Conservation (phyloP, 2,329 filamentous ascomycete species). For the Colletotrichum sp. region DNA sequence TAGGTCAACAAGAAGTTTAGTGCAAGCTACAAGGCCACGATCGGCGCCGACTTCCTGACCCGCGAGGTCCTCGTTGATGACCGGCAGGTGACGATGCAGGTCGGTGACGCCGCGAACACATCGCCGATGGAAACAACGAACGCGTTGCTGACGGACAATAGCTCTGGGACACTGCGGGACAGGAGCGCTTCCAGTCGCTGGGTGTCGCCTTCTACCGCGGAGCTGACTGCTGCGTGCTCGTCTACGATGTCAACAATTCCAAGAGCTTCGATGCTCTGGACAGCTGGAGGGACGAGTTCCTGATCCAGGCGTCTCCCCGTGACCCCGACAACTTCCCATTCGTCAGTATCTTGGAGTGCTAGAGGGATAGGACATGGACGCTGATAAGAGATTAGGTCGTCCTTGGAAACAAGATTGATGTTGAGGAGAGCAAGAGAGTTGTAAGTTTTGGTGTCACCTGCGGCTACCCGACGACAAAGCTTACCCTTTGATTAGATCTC, state of each 20-base stretch:
- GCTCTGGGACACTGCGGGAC: conserved; percentile 98
- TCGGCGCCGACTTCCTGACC: conserved; percentile 97
- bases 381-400: conserved; percentile 69
- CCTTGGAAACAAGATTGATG: conserved; percentile 98
- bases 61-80: conserved; percentile 98
- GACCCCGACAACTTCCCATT: conserved; percentile 98
- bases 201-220: conserved; percentile 97
- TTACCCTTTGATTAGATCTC: conserved; percentile 67
- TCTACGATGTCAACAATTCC: conserved; percentile 98
- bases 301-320: conserved; percentile 95
- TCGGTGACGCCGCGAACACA: conserved; percentile 40
- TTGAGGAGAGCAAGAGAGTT: conserved; percentile 96
- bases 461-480: background rate
- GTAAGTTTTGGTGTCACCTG: conserved; percentile 47
- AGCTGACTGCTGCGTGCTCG: conserved; percentile 96
- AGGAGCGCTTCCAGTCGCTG: conserved; percentile 96
- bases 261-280: conserved; percentile 99
- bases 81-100: conserved; percentile 98
- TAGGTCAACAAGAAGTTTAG: conserved; percentile 99
- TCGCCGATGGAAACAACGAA: background rate
- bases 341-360: conserved; percentile 62
- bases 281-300: conserved; percentile 97
- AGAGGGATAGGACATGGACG: background rate
- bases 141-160: conserved; percentile 38
- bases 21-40: conserved; percentile 99